phyloP scores from a whole-genome alignment of 306 rosid species.

The Parietaria judaica region DNA sequence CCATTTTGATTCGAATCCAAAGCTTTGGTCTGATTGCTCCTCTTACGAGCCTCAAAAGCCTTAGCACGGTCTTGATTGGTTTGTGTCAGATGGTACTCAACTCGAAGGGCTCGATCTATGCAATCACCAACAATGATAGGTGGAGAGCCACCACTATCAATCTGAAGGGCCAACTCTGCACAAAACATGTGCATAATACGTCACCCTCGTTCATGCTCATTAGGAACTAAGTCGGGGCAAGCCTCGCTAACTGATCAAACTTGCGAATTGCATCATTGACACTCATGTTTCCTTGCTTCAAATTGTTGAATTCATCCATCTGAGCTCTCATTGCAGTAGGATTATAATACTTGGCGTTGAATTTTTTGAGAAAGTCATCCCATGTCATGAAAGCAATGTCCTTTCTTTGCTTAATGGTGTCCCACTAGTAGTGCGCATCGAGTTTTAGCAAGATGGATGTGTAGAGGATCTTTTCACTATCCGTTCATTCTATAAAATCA shows the following conservation, averaged over 20 bases:
- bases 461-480: neutral
- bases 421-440: neutral
- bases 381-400: neutral
- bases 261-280: neutral
- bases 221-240: neutral
- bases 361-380: neutral
- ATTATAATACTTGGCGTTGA: neutral
- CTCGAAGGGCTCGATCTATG: neutral
- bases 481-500: too few relatives aligned
- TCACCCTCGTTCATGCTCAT: neutral
- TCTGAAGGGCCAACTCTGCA: neutral
- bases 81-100: neutral
- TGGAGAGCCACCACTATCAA: neutral
- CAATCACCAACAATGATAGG: neutral
- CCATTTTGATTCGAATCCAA: too few relatives aligned
- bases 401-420: neutral
- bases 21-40: constrained; percentile 5
- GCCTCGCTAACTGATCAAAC: neutral
- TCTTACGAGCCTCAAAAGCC: neutral
- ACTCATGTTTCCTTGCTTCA: neutral
- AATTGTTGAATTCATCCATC: neutral
- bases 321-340: neutral
- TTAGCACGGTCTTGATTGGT: neutral
- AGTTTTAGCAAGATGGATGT: neutral
- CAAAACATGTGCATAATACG: neutral